Evolutionary conservation across 371 early-diverging fungal species (phyloP).

Genomic region (Mortierella sp.): DNA sequence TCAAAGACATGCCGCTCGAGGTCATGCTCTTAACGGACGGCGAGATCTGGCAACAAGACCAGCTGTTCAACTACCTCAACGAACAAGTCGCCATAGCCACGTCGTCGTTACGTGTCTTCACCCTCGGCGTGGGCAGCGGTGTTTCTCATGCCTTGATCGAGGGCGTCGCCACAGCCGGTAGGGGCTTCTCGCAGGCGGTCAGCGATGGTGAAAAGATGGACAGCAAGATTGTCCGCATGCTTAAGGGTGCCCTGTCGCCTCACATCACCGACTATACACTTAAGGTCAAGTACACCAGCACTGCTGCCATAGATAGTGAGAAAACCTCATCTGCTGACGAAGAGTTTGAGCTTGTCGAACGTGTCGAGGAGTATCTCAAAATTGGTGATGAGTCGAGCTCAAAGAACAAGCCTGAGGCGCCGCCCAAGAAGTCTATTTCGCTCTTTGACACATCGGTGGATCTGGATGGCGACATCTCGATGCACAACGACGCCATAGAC

Average conservation of each 20-base stretch:
- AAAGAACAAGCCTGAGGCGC: slow-evolving; percentile 13
- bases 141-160: slow-evolving; percentile 66
- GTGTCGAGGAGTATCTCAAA: slow-evolving; percentile 18
- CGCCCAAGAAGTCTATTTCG: slow-evolving; percentile 27
- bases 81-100: slow-evolving; percentile 29
- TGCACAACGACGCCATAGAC: slow-evolving; percentile 15
- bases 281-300: slow-evolving; percentile 38
- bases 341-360: slow-evolving; percentile 25
- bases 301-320: slow-evolving; percentile 23
- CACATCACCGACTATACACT: slow-evolving; percentile 61
- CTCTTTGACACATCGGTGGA: slow-evolving; percentile 31
- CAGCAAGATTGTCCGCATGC: slow-evolving; percentile 62
- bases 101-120: slow-evolving; percentile 58
- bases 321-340: not conserved
- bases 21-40: slow-evolving; percentile 66
- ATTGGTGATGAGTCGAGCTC: slow-evolving; percentile 17
- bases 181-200: slow-evolving; percentile 63
- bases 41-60: slow-evolving; percentile 58
- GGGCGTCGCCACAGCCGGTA: slow-evolving; percentile 61
- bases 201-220: slow-evolving; percentile 62
- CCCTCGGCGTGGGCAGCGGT: slow-evolving; percentile 62
- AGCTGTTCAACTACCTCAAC: slow-evolving; percentile 41
- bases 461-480: slow-evolving; percentile 13
- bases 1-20: slow-evolving; percentile 59
- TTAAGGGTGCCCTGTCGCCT: slow-evolving; percentile 64